A percentile compares a stretch with the other conserved stretches of the same genome.
These are phyloP conservation scores for Ascochyta viciae-villosae DNA, from an alignment of 2,329 filamentous ascomycete species.

Conservation along the genomic window DNA sequence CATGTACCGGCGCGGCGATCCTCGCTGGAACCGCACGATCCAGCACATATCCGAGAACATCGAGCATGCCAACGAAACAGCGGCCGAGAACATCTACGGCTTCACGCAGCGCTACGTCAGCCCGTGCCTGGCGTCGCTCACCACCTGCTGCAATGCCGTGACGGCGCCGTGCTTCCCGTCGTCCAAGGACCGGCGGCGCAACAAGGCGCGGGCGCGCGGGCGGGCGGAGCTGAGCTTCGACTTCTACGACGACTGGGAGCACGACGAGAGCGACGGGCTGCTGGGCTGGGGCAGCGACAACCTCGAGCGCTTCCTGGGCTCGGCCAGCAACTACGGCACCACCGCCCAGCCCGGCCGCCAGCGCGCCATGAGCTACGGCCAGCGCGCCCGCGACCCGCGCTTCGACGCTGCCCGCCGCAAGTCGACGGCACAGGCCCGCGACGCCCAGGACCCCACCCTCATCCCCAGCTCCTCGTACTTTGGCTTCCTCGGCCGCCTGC, in stretches of 20 bases:
- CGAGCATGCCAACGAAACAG: slow-evolving; percentile 87
- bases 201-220: slow-evolving; percentile 64
- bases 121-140: slow-evolving; percentile 77
- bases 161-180: slow-evolving; percentile 77
- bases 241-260: slow-evolving; percentile 98
- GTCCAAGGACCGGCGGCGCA: slow-evolving; percentile 77
- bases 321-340: slow-evolving; percentile 64
- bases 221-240: slow-evolving; percentile 88
- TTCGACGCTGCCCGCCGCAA: slow-evolving; percentile 55
- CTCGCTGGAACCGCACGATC: slow-evolving; percentile 89
- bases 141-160: slow-evolving; percentile 69
- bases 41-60: slow-evolving; percentile 91
- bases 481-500: slow-evolving; percentile 82
- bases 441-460: slow-evolving; percentile 77
- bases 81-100: slow-evolving; percentile 88
- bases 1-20: slow-evolving; percentile 73
- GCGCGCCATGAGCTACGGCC: slow-evolving; percentile 89
- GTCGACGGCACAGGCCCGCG: slow-evolving; percentile 60
- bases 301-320: slow-evolving; percentile 81
- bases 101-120: slow-evolving; percentile 85
- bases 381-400: slow-evolving; percentile 58
- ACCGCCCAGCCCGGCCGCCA: slow-evolving; percentile 70
- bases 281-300: slow-evolving; percentile 83
- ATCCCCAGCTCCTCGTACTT: slow-evolving; percentile 86
- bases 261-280: slow-evolving; percentile 67